Conservation (phyloP, 495 filamentous ascomycete genomes). For the Pyronema domesticum region DNA sequence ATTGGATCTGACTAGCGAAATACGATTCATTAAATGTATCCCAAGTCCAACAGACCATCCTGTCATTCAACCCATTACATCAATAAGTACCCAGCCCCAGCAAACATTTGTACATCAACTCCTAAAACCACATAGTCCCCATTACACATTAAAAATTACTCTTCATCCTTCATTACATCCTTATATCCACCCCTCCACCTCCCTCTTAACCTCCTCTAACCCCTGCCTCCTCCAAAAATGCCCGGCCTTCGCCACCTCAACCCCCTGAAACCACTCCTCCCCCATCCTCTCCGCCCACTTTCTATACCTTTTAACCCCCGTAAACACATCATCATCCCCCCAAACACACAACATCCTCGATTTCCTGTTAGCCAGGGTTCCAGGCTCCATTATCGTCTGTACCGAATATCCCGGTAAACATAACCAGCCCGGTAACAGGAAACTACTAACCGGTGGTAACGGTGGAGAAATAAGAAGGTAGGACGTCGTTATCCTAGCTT, state of each 20-base stretch:
- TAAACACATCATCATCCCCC: conserved; percentile 64
- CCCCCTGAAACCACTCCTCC: conserved; percentile 30
- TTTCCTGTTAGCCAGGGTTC: conserved; percentile 22
- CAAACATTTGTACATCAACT: too few species aligned
- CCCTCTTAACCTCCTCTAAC: conserved; percentile 32
- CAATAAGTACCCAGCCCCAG: too few species aligned
- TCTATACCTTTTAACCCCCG: conserved; percentile 46
- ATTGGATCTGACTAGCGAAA: too few species aligned
- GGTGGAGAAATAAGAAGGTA: conserved; percentile 75
- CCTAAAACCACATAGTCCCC: too few species aligned
- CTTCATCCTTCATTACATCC: too few species aligned
- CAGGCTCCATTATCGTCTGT: not conserved
- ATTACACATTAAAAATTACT: too few species aligned
- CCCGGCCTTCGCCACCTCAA: conserved; percentile 49
- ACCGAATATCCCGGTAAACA: not conserved
- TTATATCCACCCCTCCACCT: conserved; percentile 8
- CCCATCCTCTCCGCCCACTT: conserved; percentile 49
- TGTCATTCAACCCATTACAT: too few species aligned
- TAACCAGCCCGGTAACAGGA: not conserved
- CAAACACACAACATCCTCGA: conserved; percentile 50
- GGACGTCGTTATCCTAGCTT: conserved; percentile 26
- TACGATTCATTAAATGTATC: too few species aligned
- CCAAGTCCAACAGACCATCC: too few species aligned
- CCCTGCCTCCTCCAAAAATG: conserved; percentile 70
- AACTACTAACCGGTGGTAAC: conserved; percentile 21